These are phyloP conservation scores for Boletus eberwhitei DNA, from an alignment of 768 basidiomycete genomes.

Conservation along the genomic window DNA sequence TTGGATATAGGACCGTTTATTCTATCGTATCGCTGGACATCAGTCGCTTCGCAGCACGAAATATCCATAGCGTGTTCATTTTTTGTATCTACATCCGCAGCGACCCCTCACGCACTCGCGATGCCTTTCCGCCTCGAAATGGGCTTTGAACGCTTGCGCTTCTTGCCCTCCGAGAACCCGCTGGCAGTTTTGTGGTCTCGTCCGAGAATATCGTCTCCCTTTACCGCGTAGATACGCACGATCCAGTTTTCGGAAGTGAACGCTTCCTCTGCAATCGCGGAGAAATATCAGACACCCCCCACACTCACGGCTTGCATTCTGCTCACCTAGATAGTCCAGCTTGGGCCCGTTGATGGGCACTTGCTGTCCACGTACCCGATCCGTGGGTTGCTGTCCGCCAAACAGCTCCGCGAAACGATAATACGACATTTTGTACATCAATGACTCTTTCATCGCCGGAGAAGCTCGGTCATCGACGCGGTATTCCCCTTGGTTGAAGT, in stretches of 20 bases:
- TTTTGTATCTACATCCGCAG: background rate
- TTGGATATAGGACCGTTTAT: constrained; percentile 1
- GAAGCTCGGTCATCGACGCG: constrained; percentile 84
- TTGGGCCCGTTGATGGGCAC: constrained; percentile 76
- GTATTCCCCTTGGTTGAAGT: constrained; percentile 95
- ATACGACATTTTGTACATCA: constrained; percentile 99
- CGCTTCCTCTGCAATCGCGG: constrained; percentile 69
- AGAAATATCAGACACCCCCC: background rate
- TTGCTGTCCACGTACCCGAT: constrained; percentile 87
- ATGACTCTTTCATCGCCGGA: constrained; percentile 84
- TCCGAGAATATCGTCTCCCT: constrained; percentile 88
- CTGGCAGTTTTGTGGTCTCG: constrained; percentile 87
- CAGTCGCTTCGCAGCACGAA: background rate
- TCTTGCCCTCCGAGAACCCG: constrained; percentile 83
- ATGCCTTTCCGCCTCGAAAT: constrained; percentile 52
- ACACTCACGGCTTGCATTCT: background rate
- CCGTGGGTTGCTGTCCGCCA: constrained; percentile 67
- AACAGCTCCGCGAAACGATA: constrained; percentile 93
- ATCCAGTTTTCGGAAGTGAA: constrained; percentile 99
- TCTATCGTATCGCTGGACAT: background rate
- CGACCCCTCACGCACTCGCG: constrained; percentile 9
- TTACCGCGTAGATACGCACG: constrained; percentile 93
- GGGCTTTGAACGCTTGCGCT: constrained; percentile 80
- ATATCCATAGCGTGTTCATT: background rate
- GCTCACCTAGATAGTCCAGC: constrained; percentile 83